Evolutionary conservation across 2,329 filamentous ascomycete species (phyloP).

Genomic region (Xylaria sp.): DNA sequence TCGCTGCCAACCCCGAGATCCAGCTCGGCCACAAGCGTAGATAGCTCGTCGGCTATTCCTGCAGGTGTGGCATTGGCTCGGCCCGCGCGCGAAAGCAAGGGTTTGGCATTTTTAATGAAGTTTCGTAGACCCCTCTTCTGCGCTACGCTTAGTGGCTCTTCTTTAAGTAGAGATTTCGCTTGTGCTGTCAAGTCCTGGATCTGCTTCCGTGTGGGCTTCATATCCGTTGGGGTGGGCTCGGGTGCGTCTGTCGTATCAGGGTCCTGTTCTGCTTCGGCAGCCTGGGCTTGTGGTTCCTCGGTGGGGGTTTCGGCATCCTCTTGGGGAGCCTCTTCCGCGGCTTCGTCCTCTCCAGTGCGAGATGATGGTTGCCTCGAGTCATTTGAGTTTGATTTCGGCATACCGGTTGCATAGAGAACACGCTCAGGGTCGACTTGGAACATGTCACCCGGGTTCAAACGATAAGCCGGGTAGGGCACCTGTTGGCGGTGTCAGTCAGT

Average conservation of each 20-base stretch:
- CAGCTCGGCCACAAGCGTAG: constrained; percentile 59
- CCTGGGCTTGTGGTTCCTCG: constrained; percentile 42
- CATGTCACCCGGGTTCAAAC: constrained; percentile 96
- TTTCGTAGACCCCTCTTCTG: constrained; percentile 79
- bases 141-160: constrained; percentile 69
- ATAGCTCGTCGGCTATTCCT: constrained; percentile 65
- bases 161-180: constrained; percentile 69
- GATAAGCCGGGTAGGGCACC: constrained; percentile 93
- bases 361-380: constrained; percentile 1
- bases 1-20: constrained; percentile 48
- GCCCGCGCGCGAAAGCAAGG: constrained; percentile 66
- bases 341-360: constrained; percentile 35
- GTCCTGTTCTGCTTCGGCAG: constrained; percentile 47
- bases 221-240: constrained; percentile 39
- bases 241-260: constrained; percentile 51
- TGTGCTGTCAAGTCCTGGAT: constrained; percentile 65
- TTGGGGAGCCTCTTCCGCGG: constrained; percentile 37
- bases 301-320: constrained; percentile 40
- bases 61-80: constrained; percentile 48
- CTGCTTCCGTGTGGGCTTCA: constrained; percentile 47
- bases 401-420: constrained; percentile 88
- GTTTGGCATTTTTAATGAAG: constrained; percentile 74
- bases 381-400: constrained; percentile 64
- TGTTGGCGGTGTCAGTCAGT: constrained; percentile 50
- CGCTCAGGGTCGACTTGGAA: constrained; percentile 93